Evolutionary conservation across 106 monocot genomes (phyloP).

Genomic region (Dactylorhiza incarnata): DNA sequence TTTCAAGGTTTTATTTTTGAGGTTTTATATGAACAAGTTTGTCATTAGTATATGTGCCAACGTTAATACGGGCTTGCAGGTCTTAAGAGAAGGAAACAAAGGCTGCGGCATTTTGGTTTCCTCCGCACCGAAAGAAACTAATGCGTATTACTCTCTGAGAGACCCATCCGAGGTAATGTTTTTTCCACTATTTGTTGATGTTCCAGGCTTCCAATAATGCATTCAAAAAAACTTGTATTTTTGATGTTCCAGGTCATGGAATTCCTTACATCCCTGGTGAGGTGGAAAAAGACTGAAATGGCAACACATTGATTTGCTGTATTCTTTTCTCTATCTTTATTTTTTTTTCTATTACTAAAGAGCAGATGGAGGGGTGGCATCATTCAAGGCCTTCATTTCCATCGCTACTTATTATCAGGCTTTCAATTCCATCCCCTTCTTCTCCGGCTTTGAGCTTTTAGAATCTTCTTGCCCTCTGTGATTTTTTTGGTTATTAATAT

Average conservation of each 20-base stretch:
- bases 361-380: no score
- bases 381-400: no score
- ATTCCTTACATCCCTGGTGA: constrained; percentile 60
- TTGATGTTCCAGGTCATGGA: constrained; percentile 49
- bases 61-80: constrained; percentile 15
- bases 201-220: neutral
- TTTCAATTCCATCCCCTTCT: no score
- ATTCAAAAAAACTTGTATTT: neutral
- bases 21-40: neutral
- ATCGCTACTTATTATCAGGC: no score
- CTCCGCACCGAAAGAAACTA: constrained; percentile 62
- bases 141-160: constrained; percentile 62
- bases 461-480: no score
- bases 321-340: neutral
- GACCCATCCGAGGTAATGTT: constrained; percentile 66
- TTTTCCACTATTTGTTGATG: neutral
- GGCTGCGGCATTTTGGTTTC: constrained; percentile 84
- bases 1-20: constrained; percentile 42
- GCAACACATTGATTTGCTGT: constrained; percentile 4
- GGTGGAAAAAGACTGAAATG: constrained; percentile 41
- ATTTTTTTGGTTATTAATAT: no score
- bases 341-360: neutral
- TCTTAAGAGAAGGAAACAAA: constrained; percentile 35
- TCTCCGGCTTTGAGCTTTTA: no score
- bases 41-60: neutral